Conservation (phyloP, 176 grass and related monocot genomes). For the Aegilops tauschii region DNA sequence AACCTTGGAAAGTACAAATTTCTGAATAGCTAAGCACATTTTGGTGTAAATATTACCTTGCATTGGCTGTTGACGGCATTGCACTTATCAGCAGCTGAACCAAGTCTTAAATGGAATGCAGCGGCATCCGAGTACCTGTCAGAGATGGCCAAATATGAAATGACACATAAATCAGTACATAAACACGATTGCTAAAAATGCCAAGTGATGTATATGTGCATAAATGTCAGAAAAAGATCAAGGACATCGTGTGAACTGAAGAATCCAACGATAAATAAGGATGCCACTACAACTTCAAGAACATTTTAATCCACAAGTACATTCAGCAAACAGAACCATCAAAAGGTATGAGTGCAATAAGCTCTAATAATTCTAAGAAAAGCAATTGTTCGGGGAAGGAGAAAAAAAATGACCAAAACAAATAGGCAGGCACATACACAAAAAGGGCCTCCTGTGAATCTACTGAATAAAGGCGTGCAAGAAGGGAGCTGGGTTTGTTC, state of each 20-base stretch:
- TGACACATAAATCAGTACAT: not conserved
- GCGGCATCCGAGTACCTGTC: slow-evolving; percentile 85
- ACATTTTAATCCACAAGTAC: not conserved
- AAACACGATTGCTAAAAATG: not conserved
- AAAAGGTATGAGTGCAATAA: not conserved
- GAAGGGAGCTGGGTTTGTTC: not conserved
- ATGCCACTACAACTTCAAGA: not conserved
- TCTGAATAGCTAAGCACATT: slow-evolving; percentile 6
- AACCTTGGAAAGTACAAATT: too few species aligned
- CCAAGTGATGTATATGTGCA: not conserved
- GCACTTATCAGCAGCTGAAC: slow-evolving; percentile 90
- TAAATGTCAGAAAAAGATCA: not conserved
- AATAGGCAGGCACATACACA: not conserved
- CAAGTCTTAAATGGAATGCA: slow-evolving; percentile 74
- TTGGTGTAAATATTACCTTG: slow-evolving; percentile 59
- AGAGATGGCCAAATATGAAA: slow-evolving; percentile 5
- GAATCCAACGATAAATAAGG: not conserved
- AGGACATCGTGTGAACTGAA: not conserved
- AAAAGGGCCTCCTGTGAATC: not conserved
- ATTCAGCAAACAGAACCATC: not conserved
- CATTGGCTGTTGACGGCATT: slow-evolving; percentile 96
- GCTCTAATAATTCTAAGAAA: not conserved
- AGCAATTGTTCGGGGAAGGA: not conserved
- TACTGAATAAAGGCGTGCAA: not conserved
- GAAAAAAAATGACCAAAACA: too few species aligned